phyloP scores from a whole-genome alignment of 768 basidiomycete species.

The Termitomyces sp. region DNA sequence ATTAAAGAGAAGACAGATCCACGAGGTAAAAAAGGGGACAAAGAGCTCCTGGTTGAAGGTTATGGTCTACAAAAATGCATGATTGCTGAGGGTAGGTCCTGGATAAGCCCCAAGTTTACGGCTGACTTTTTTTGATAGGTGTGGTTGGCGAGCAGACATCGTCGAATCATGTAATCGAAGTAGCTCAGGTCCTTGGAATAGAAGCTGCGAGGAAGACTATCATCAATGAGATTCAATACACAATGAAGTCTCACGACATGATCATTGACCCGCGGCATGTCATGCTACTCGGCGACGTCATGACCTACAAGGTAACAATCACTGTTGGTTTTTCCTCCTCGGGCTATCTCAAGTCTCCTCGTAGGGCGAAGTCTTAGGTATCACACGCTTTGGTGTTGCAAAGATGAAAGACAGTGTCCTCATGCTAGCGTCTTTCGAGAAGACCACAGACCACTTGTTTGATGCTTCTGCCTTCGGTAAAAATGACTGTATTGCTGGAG shows the following conservation, averaged over 20 bases:
- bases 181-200: constrained; percentile 92
- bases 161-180: constrained; percentile 97
- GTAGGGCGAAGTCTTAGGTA: constrained; percentile 95
- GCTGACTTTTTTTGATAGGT: constrained; percentile 40
- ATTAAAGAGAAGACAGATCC: constrained; percentile 86
- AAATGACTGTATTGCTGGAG: constrained; percentile 91
- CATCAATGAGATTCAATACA: constrained; percentile 95
- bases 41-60: constrained; percentile 93
- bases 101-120: neutral
- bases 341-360: constrained; percentile 1
- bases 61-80: constrained; percentile 97
- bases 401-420: constrained; percentile 99
- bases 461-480: constrained; percentile 97
- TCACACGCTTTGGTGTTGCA: constrained; percentile 97
- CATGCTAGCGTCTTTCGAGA: constrained; percentile 99
- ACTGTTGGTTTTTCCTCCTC: neutral
- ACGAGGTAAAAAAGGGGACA: constrained; percentile 80
- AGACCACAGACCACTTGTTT: constrained; percentile 98
- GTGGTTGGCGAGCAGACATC: constrained; percentile 90
- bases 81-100: constrained; percentile 80
- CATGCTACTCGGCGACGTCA: constrained; percentile 97
- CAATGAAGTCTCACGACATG: constrained; percentile 97
- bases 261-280: constrained; percentile 98
- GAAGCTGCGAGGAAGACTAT: constrained; percentile 94
- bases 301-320: constrained; percentile 84